Evolutionary conservation across 176 grass and related monocot species (phyloP), one percentile per base, ranked within the genome.

Genomic region (Zea luxurians): DNA sequence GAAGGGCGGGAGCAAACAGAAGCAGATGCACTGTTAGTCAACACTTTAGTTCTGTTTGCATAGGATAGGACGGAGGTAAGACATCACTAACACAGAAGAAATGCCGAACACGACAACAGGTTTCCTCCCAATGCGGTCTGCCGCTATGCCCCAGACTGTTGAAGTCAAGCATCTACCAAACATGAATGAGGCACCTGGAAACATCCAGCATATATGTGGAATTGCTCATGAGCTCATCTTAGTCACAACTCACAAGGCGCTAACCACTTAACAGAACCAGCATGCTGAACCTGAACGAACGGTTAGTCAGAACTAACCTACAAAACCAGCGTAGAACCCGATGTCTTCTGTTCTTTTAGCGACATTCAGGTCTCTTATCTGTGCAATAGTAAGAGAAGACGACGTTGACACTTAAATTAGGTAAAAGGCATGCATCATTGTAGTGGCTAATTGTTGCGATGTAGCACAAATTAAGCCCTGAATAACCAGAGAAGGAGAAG

Each of bases 291-390:
- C 65, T 61, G 40, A 37, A 46, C 20, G 8, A 46, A 21, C 0
- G 42, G 41, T 73, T 66, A 10, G 7, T 46, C 34, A 40, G 37
- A 55, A 83, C 82, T 73, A 83, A 94, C 95, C 95, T 45, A 98
- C 91, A 71, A 98, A 98, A 41, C 95, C 95, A 53, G 91, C 95
- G 81, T 98, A 98, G 78, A 98, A 98, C 71, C 95, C 95, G 37
- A 98, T 98, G 81, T 94, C 95, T 89, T 98, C 95, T 80, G 93
- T 93, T 78, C 64, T 84, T 92, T 98, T 75, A 16, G 95, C 89
- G 75, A 98, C 46, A 48, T 89, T 59, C 83, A 98, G 85, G 35
- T 98, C 95, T 86, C 95, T 92, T 77, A 98, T 90, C 95, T 98
- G 57, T 82, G 37, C 45, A 81, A 46, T 8, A 60, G 63, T 70